Base-by-base conservation (phyloP, 1,284 basidiomycete species). In the Dichomitus squalens region DNA sequence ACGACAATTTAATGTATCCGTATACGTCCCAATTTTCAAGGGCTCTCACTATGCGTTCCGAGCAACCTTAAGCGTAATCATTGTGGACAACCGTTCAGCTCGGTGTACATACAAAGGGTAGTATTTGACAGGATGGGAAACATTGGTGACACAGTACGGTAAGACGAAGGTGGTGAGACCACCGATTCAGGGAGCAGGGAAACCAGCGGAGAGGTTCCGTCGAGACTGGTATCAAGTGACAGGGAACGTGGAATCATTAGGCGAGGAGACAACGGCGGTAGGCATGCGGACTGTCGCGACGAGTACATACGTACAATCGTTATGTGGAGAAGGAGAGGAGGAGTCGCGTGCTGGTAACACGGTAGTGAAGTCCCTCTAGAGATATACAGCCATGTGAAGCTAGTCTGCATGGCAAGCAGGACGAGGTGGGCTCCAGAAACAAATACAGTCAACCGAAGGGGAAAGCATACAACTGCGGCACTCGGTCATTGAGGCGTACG, bases 331-430 rank as follows among this genome's bases (percentile, higher is more conserved):
- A 21, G 20, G 33, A 46, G 39, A 52, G 40, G 40, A 33, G 34
- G 39, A 52, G 29, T 23, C 44, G 52, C 50, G 49, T 38, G 18
- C 27, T 38, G 38, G 38, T 21, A 35, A 31, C 35, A 52, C 25
- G 36, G 25, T 31, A 11, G 44, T 29, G 18, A 49, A 60, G 61
- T 60, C 61, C 57, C 49, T 58, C 55, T 60, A 58, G 36, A 51
- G 18, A 34, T 49, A 44, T 38, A 58, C 58, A 57, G 51, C 61
- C 61, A 63, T 55, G 62, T 51, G 59, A 55, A 35, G 33, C 47
- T 64, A 55, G 58, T 58, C 52, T 58, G 59, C 60, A 61, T 60
- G 60, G 63, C 46, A 47, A 60, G 55, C 55, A 60, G 41, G 21
- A 52, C 57, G 39, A 57, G 54, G 59, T 35, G 53, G 57, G 59